Conservation (phyloP, 192 early-diverging fungal genomes). For the Spinellus fusiger region DNA sequence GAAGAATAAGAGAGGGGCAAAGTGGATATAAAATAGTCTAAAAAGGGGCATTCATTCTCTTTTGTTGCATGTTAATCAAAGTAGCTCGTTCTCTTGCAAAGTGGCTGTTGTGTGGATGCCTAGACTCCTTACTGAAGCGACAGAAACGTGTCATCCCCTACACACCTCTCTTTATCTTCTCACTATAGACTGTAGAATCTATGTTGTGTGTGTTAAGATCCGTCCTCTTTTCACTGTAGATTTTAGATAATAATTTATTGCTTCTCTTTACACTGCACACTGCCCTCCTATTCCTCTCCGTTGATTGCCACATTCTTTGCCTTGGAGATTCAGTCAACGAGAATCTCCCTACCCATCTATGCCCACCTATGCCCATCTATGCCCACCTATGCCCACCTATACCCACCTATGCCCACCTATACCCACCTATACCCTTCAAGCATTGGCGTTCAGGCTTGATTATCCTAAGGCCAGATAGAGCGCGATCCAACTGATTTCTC, state of each 20-base stretch:
- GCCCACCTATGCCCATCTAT: neutral
- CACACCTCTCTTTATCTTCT: neutral
- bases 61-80: too few relatives aligned
- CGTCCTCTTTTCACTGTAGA: too few relatives aligned
- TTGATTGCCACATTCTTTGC: neutral
- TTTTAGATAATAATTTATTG: too few relatives aligned
- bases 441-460: neutral
- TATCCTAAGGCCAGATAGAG: neutral
- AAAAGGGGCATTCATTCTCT: neutral
- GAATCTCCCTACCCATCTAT: neutral
- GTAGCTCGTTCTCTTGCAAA: neutral
- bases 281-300: neutral
- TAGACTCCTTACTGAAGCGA: neutral
- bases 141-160: conserved; percentile 1
- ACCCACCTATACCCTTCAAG: neutral
- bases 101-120: neutral
- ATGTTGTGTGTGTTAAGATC: too few relatives aligned
- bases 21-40: neutral
- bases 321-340: too few relatives aligned
- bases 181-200: too few relatives aligned
- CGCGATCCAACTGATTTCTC: neutral
- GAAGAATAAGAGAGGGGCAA: neutral
- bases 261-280: neutral
- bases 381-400: too few relatives aligned
- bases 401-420: neutral